Evolutionary conservation across 208 protist species (phyloP).

Genomic region (Acanthamoeba royreba): DNA sequence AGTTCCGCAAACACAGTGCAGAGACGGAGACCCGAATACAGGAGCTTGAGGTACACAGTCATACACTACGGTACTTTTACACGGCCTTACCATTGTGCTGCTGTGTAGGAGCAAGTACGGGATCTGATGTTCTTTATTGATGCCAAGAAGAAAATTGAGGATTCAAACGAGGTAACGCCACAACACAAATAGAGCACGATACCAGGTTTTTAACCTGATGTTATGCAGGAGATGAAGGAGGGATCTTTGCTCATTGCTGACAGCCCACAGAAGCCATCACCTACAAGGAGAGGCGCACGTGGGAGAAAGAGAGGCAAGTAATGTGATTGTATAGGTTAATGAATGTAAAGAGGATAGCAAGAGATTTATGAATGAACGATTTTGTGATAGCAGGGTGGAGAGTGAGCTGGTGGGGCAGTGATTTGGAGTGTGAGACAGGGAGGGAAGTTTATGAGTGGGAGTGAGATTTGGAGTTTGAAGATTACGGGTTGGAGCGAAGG

Average conservation of each 20-base stretch:
- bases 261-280: neutral
- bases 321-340: no score
- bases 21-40: constrained; percentile 31
- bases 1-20: neutral
- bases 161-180: neutral
- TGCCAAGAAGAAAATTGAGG: constrained; percentile 62
- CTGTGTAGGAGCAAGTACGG: constrained; percentile 66
- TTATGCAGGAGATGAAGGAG: constrained; percentile 3
- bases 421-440: no score
- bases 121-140: constrained; percentile 78
- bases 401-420: no score
- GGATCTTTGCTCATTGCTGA: neutral
- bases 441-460: no score
- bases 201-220: no score
- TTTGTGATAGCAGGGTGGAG: no score
- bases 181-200: neutral
- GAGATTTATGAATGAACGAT: no score
- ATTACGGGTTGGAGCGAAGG: no score
- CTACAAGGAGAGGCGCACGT: neutral
- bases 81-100: no score
- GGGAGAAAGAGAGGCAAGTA: neutral
- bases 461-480: no score
- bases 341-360: no score
- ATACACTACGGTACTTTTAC: no score
- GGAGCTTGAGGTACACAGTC: constrained; percentile 47